Base-by-base conservation (phyloP, 257 asterid genomes). In the Nicotiana undulata region DNA sequence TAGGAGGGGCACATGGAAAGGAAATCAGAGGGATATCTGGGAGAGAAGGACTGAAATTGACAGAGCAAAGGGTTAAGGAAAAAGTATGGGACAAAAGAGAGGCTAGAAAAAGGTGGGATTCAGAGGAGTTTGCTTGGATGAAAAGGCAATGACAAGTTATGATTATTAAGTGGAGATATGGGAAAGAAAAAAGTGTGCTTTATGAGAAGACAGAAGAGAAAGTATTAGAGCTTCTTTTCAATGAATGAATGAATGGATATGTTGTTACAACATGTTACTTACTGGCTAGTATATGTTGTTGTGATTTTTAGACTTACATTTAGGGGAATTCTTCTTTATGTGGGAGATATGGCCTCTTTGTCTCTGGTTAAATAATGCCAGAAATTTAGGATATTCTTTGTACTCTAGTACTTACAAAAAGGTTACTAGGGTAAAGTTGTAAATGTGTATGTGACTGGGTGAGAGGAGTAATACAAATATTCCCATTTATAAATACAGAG, bases 11-110 rank as follows among this genome's bases (percentile, higher is more conserved):
- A 89, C 96, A 89, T 89, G 96, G 93, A 84, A 85, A 84, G 88
- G 87, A 86, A 75, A 90, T 90, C 94, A 88, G 84, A 89, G 89
- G 80, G 91, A 93, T 87, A 94, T 94, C 97, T 90, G 94, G 88
- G 88, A 89, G 98, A 93, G 98, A 94, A 90, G 97, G 98, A 94
- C 91, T 90, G 98, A 94, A 91, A 92, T 88, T 85, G 98, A 94
- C 98, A 95, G 95, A 88, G 88, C 85, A 76, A 81, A 75, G 91
- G 86, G 59, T 84, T 87, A 88, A 84, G 90, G 90, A 72, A 59
- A 92, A 90, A 86, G 93, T 90, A 88, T 92, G 98, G 95, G 97
- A 94, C 96, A 94, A 92, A 93, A 79, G 92, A 91, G 93, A 91
- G 91, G 87, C 88, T 92, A 89, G 81, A 88, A 92, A 90, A 63